phyloP scores from a whole-genome alignment of 202 grass and related monocot genomes.

The Panicum virgatum region DNA sequence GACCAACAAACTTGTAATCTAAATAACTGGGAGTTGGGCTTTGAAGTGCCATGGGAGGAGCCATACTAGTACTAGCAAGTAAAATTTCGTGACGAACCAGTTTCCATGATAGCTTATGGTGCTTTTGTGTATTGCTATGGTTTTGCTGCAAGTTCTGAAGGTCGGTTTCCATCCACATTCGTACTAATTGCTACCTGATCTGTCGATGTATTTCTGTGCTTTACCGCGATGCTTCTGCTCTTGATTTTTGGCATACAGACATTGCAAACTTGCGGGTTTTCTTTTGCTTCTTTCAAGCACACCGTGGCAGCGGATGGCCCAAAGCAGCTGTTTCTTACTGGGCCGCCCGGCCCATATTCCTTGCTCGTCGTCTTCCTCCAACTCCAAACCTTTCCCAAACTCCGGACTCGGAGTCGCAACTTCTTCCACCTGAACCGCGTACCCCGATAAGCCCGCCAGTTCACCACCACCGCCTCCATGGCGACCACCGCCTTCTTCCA shows the following conservation, averaged over 20 bases:
- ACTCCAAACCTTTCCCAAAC: not conserved
- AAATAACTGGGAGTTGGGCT: not conserved
- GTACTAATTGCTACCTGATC: not conserved
- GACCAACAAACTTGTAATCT: conserved; percentile 20
- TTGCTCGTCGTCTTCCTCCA: not conserved
- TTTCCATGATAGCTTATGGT: not conserved
- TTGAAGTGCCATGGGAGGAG: not conserved
- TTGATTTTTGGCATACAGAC: not conserved
- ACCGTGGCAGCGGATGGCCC: too few species aligned
- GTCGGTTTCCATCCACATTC: not conserved
- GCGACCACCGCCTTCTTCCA: conserved; percentile 53
- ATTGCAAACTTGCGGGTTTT: too few species aligned
- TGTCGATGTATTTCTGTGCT: not conserved
- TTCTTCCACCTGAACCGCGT: conserved; percentile 30
- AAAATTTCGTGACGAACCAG: not conserved
- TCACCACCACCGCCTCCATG: conserved; percentile 53
- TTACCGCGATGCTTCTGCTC: not conserved
- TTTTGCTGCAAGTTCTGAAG: not conserved
- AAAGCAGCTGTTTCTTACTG: not conserved
- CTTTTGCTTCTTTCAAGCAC: too few species aligned
- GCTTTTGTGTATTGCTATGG: not conserved
- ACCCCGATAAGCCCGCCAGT: conserved; percentile 47
- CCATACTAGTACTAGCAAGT: not conserved
- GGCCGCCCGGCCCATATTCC: not conserved
- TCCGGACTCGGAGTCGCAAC: conserved; percentile 22